Conservation (phyloP, 2,329 filamentous ascomycete species). For the Escovopsis weberi region DNA sequence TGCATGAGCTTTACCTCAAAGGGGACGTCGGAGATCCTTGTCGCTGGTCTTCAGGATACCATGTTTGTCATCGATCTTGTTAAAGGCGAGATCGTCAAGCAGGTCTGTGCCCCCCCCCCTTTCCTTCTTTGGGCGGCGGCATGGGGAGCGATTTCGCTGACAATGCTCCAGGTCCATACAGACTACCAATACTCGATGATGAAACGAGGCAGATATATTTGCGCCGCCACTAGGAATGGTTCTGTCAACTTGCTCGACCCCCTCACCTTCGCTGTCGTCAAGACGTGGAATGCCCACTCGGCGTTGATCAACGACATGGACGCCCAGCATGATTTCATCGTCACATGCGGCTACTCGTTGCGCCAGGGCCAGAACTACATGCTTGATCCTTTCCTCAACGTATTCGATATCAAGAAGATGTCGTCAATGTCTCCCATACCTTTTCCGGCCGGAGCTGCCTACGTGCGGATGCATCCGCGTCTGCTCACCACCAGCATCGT, state of each 20-base stretch:
- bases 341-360: constrained; percentile 87
- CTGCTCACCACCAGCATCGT: constrained; percentile 93
- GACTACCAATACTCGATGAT: constrained; percentile 77
- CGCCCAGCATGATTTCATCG: constrained; percentile 83
- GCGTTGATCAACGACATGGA: constrained; percentile 94
- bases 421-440: constrained; percentile 79
- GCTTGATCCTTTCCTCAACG: constrained; percentile 84
- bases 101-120: constrained; percentile 23
- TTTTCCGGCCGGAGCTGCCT: constrained; percentile 82
- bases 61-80: constrained; percentile 66
- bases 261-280: constrained; percentile 60
- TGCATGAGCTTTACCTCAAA: constrained; percentile 96
- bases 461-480: constrained; percentile 90
- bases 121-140: too few relatives aligned
- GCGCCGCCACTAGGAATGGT: constrained; percentile 73
- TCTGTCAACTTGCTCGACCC: constrained; percentile 78
- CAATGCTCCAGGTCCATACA: constrained; percentile 42
- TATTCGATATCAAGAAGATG: constrained; percentile 89
- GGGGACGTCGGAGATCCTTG: constrained; percentile 67
- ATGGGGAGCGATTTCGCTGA: constrained; percentile 13
- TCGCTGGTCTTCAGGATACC: constrained; percentile 69
- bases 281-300: constrained; percentile 81
- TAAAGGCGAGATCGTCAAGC: constrained; percentile 58
- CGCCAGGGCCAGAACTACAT: constrained; percentile 60
- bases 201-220: constrained; percentile 82